Conservation (phyloP, 352 stramenopile species). For the Phytophthora sp. region DNA sequence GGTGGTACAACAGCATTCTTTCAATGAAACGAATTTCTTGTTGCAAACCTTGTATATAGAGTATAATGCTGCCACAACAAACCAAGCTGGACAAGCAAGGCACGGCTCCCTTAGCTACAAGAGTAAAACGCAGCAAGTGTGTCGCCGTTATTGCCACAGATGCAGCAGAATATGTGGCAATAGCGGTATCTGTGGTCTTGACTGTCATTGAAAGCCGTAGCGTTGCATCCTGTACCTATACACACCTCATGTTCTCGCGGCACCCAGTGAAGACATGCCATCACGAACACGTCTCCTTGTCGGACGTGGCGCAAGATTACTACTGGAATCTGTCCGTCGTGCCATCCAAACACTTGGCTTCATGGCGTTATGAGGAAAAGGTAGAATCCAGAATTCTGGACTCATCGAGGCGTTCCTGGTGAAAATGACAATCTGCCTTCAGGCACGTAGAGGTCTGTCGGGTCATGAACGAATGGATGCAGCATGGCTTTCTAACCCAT, state of each 20-base stretch:
- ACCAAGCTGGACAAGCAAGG: too few relatives aligned
- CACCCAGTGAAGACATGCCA: not conserved
- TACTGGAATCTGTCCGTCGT: constrained; percentile 1
- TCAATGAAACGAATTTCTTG: too few relatives aligned
- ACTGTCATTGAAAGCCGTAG: too few relatives aligned
- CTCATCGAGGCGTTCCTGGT: constrained; percentile 4
- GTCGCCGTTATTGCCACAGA: constrained; percentile 99
- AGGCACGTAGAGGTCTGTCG: constrained; percentile 9
- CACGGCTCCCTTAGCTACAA: too few relatives aligned
- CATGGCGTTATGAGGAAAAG: constrained; percentile 8
- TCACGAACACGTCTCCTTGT: not conserved
- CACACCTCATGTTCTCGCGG: not conserved
- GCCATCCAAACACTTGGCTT: constrained; percentile 13
- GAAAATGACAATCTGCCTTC: constrained; percentile 5
- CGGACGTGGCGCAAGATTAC: not conserved
- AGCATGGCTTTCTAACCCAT: constrained; percentile 18
- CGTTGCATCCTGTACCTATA: not conserved
- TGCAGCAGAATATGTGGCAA: too few relatives aligned
- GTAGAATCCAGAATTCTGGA: constrained; percentile 21
- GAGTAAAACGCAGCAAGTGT: not conserved
- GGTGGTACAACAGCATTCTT: too few relatives aligned
- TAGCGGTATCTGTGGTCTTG: too few relatives aligned
- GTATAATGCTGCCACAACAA: too few relatives aligned
- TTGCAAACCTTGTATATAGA: too few relatives aligned
- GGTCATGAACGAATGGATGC: not conserved